Evolutionary conservation across 2,329 filamentous ascomycete species (phyloP).

Genomic region (Curvularia spicifera): DNA sequence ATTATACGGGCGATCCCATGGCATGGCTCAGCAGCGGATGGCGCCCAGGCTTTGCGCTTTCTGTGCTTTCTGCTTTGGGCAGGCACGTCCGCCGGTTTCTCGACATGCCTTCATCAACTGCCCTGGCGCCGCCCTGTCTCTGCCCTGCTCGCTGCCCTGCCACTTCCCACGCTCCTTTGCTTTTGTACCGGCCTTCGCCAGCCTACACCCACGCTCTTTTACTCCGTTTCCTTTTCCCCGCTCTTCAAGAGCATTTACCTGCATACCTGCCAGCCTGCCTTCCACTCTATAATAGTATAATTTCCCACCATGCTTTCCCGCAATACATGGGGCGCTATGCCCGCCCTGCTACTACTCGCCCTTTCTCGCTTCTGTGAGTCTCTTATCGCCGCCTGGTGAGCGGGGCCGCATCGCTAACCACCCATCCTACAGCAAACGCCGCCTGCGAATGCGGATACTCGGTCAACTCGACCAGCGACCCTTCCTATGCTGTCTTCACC

Average conservation of each 20-base stretch:
- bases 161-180: constrained; percentile 11
- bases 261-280: constrained; percentile 31
- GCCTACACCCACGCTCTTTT: constrained; percentile 24
- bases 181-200: constrained; percentile 12
- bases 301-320: constrained; percentile 26
- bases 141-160: neutral
- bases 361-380: constrained; percentile 43
- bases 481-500: constrained; percentile 63
- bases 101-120: constrained; percentile 17
- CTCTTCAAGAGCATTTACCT: constrained; percentile 3
- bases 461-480: constrained; percentile 55
- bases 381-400: neutral
- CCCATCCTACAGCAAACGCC: constrained; percentile 44
- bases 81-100: constrained; percentile 17
- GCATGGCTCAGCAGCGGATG: constrained; percentile 10
- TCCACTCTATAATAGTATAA: constrained; percentile 28
- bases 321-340: constrained; percentile 31
- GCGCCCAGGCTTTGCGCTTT: constrained; percentile 19
- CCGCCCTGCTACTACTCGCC: constrained; percentile 40
- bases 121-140: neutral
- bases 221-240: constrained; percentile 21
- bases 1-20: constrained; percentile 17
- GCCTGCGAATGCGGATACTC: constrained; percentile 77
- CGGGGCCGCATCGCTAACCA: neutral
- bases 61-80: constrained; percentile 20